A percentile compares a stretch with the other conserved stretches of the same genome.
These are phyloP conservation scores for Poa annua DNA, from an alignment of 176 grass and related monocot genomes.

Conservation along the genomic window DNA sequence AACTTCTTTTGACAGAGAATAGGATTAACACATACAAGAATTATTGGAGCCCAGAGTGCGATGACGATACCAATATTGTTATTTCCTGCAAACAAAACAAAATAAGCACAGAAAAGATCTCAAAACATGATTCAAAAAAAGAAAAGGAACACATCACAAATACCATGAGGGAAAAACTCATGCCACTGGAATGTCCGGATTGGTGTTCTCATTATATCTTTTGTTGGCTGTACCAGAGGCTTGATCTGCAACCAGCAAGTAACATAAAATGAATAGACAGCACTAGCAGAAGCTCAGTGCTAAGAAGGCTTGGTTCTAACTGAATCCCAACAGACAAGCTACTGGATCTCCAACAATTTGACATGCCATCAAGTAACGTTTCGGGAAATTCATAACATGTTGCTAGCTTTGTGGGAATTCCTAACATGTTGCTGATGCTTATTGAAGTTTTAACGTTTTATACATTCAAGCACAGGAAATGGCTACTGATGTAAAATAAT, in stretches of 20 bases:
- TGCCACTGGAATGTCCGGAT: conserved; percentile 86
- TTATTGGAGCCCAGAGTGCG: conserved; percentile 94
- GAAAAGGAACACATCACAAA: conserved; percentile 32
- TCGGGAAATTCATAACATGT: not conserved
- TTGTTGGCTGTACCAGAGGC: conserved; percentile 90
- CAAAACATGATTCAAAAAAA: conserved; percentile 18
- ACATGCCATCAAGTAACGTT: not conserved
- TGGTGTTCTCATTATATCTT: conserved; percentile 83
- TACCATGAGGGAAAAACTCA: conserved; percentile 96
- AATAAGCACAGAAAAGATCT: conserved; percentile 37
- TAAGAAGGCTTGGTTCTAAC: conserved; percentile 4
- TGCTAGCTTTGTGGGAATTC: conserved; percentile 13
- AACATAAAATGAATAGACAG: conserved; percentile 35
- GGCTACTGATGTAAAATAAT: not conserved
- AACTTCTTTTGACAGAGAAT: conserved; percentile 9
- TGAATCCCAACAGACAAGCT: conserved; percentile 7
- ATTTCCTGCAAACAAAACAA: conserved; percentile 62
- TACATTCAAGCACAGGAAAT: conserved; percentile 29
- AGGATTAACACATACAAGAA: conserved; percentile 61
- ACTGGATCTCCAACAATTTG: not conserved
- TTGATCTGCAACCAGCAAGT: conserved; percentile 66
- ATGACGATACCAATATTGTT: conserved; percentile 95
- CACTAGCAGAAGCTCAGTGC: not conserved
- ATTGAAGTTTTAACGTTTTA: conserved; percentile 2
- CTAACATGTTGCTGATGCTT: conserved; percentile 2